Base-by-base conservation (phyloP, 2,329 filamentous ascomycete genomes). In the Paracorniculantispora psalliotae region DNA sequence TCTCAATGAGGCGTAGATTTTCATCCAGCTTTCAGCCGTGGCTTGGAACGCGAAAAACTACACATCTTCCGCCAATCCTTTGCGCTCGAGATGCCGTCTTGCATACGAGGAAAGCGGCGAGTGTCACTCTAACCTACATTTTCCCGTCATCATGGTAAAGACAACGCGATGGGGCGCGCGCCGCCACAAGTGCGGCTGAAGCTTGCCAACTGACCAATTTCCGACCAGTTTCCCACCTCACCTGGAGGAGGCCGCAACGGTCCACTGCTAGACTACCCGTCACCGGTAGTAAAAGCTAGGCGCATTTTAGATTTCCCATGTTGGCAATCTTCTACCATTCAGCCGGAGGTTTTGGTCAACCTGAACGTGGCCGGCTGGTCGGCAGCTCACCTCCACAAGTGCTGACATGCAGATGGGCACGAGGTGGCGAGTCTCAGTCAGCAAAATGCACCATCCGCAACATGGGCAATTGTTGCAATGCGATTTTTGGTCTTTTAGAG, bases 391-490 rank as follows among this genome's bases (percentile, higher is more conserved):
- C 17, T 33, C 35, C n/a, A 39, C 46, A 57, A 57, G 46, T 50
- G 55, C 55, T 57, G 55, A 57, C 55, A 35, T 46, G 35, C 44
- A 43, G n/a, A 49, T 43, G 25, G 9, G 8, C 55, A 50, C 19
- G n/a, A 6, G 46, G 35, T 33, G 46, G 54, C 35, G 13, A 28
- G 26, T 56, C 55, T 41, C 55, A 43, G 55, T 57, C 55, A 57
- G 55, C 55, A 50, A 41, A 57, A 35, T 57, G 46, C 46, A 39
- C 46, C 46, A 50, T 43, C 1, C 7, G 17, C 17, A 26, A n/a
- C 35, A 57, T 57, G 55, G 55, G 55, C 55, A 57, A 43, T 57
- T n/a, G 33, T 25, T 25, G 35, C 17, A 57, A 57, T 57, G 25
- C 46, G 46, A n/a, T 50, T 35, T 49, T 4, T 23, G 7, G 35